Evolutionary conservation across 1,284 basidiomycete genomes (phyloP).

Genomic region (Naganishia cerealis): DNA sequence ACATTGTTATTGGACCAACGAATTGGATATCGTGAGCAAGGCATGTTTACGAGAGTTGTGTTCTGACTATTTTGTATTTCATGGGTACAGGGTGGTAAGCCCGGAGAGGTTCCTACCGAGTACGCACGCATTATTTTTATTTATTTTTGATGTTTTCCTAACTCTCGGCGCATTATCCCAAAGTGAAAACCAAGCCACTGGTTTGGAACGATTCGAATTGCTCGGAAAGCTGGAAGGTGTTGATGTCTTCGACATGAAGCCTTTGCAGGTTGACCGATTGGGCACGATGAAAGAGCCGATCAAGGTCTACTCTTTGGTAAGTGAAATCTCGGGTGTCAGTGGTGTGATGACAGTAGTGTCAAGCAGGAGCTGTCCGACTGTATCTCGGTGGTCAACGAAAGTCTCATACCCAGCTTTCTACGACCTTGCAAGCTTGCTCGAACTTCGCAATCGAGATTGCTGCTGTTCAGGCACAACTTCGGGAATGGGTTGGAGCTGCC

Average conservation of each 20-base stretch:
- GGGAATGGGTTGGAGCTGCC: too few relatives aligned
- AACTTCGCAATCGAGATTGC: not conserved
- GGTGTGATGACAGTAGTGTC: not conserved
- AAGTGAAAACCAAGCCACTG: constrained; percentile 82
- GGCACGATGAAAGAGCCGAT: constrained; percentile 88
- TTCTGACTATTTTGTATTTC: constrained; percentile 1
- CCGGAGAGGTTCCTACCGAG: constrained; percentile 53
- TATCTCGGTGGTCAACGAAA: not conserved
- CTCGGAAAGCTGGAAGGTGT: constrained; percentile 83
- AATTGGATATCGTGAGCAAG: not conserved
- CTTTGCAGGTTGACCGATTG: constrained; percentile 79
- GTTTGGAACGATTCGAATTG: constrained; percentile 92
- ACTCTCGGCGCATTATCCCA: constrained; percentile 17
- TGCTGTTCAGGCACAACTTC: not conserved
- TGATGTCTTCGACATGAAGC: constrained; percentile 85
- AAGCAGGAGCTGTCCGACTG: not conserved
- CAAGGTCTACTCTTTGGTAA: constrained; percentile 79
- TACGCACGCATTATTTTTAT: constrained; percentile 37
- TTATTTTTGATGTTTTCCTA: not conserved
- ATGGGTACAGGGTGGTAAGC: constrained; percentile 41
- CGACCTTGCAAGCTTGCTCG: not conserved
- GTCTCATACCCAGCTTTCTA: not conserved
- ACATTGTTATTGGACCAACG: not conserved
- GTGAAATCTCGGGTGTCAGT: constrained; percentile 47
- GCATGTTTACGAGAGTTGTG: not conserved